These are phyloP conservation scores for Papiliotrema nemorosa DNA, from an alignment of 1,284 basidiomycete genomes.

Conservation along the genomic window DNA sequence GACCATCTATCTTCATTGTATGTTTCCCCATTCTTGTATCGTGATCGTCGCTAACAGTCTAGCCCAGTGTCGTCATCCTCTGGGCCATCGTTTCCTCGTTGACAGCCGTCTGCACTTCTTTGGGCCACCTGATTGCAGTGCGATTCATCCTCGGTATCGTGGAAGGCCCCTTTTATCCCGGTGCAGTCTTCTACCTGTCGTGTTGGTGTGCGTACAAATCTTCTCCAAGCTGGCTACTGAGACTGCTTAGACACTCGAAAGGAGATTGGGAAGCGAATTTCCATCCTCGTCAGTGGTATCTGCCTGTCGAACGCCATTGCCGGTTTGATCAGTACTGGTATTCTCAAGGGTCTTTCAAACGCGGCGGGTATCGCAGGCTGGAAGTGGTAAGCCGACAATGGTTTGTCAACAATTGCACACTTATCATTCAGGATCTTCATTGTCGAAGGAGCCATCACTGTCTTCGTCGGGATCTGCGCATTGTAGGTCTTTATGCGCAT, in stretches of 20 bases:
- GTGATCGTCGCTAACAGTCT: background rate
- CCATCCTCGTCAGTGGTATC: constrained; percentile 2
- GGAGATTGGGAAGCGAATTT: constrained; percentile 3
- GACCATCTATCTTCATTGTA: constrained; percentile 7
- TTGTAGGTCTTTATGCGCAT: background rate
- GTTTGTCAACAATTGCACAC: background rate
- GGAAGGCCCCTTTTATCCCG: background rate
- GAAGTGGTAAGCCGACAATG: background rate
- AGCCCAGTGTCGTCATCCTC: background rate
- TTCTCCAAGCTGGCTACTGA: background rate
- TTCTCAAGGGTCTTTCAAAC: background rate
- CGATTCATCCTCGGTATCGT: background rate
- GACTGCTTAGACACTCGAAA: background rate
- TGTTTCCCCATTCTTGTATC: background rate
- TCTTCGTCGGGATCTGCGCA: background rate
- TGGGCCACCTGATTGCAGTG: background rate
- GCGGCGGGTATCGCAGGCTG: background rate
- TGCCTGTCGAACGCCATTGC: background rate
- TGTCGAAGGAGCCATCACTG: background rate
- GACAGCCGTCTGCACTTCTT: background rate
- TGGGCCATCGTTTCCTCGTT: constrained; percentile 2
- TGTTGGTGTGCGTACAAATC: background rate
- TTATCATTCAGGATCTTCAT: constrained; percentile 1
- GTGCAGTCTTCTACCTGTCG: background rate
- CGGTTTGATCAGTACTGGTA: background rate